Base-by-base conservation (phyloP, 2,329 filamentous ascomycete species). In the Ambrosiella cleistominuta region DNA sequence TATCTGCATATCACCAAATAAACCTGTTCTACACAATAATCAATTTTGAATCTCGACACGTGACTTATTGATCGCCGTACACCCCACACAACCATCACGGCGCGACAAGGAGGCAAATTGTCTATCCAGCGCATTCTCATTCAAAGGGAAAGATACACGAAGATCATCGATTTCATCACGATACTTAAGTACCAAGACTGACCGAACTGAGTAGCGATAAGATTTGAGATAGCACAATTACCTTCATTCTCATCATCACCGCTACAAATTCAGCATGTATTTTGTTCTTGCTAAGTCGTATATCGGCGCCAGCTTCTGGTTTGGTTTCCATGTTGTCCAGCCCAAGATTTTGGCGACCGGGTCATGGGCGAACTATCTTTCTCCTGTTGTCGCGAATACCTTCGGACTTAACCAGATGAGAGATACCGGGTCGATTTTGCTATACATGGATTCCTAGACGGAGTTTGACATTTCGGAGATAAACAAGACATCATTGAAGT, bases 361-460 rank as follows among this genome's bases (percentile, higher is more conserved):
- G 6, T 58, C 57, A 3, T 58, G 57, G 40, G 19, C 53, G 27
- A 77, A 77, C 64, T 67, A 70, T 39, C 65, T 77, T 54, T 65
- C 66, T 9, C 69, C 67, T 58, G 74, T 69, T 19, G 77, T 74
- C 57, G 66, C 67, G 17, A 71, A 72, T 50, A 67, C 70, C 52
- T 69, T 71, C 56, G 68, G 77, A 52, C 67, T 78, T 58, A 69
- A 67, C 49, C 69, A 69, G 60, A 80, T 80, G 66, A 71, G 69
- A 62, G 80, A 77, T 67, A 72, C 74, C 61, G 72, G 73, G 13
- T 71, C 69, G 1, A 55, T 62, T 3, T 85, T 89, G 64, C 82
- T 78, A 1, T 87, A 79, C 9, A 69, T 81, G 62, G 85, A 85
- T 50, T 86, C 78, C 64, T 85, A 88, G 35, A 69, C 74, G 66